phyloP scores from a whole-genome alignment of 192 early-diverging fungal genomes.

The Entomortierella beljakovae region DNA sequence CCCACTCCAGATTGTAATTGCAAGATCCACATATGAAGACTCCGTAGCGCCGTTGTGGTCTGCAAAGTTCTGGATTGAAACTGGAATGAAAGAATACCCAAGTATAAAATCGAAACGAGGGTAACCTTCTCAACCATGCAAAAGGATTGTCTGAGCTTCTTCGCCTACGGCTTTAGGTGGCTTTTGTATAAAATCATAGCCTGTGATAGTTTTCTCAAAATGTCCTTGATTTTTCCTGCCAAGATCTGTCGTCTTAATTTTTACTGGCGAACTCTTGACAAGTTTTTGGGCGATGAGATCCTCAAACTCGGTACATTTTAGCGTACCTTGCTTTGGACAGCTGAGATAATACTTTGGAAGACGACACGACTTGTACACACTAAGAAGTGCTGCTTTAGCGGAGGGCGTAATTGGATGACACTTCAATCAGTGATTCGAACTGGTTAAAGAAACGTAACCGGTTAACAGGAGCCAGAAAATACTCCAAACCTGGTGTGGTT shows the following conservation, averaged over 20 bases:
- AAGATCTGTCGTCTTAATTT: no score
- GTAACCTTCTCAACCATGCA: constrained; percentile 17
- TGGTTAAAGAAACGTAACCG: no score
- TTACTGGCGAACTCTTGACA: no score
- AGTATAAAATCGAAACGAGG: constrained; percentile 37
- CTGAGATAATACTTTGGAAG: no score
- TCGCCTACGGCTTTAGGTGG: constrained; percentile 2
- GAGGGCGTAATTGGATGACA: no score
- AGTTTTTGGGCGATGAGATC: no score
- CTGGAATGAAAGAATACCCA: constrained; percentile 35
- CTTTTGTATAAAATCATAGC: neutral
- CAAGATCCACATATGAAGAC: no score
- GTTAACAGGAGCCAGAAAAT: constrained; percentile 12
- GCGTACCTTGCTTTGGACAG: no score
- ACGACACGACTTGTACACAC: no score
- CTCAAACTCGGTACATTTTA: no score
- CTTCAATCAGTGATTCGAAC: neutral
- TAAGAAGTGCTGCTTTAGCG: no score
- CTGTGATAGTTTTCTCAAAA: constrained; percentile 17
- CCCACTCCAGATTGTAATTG: constrained; percentile 12
- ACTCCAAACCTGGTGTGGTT: neutral
- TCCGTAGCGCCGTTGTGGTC: constrained; percentile 27
- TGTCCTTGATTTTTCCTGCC: no score
- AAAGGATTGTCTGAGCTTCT: constrained; percentile 1
- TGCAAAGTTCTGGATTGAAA: constrained; percentile 23